Evolutionary conservation across 306 rosid species (phyloP).

Genomic region (Quercus wislizeni): DNA sequence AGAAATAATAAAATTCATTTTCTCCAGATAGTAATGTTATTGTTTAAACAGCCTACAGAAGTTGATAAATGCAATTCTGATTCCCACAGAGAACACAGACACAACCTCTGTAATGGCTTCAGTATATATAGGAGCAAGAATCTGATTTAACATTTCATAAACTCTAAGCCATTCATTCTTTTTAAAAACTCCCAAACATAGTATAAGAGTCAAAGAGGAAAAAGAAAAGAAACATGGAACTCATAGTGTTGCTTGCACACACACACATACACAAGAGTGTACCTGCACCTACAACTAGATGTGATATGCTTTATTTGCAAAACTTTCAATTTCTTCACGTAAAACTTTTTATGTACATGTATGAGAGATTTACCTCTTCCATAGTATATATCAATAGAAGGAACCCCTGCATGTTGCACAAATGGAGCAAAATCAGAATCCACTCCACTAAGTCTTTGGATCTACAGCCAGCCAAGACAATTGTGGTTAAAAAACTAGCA

Average conservation of each 20-base stretch:
- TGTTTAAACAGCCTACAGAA: background rate
- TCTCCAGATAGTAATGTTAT: background rate
- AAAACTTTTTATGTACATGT: background rate
- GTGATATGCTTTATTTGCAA: background rate
- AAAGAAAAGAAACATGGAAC: background rate
- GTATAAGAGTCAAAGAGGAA: background rate
- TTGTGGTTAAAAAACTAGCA: conserved; percentile 19
- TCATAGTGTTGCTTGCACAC: background rate
- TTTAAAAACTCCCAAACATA: background rate
- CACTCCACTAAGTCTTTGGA: conserved; percentile 68
- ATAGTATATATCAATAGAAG: conserved; percentile 79
- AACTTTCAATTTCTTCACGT: background rate
- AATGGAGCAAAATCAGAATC: conserved; percentile 94
- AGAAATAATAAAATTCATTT: background rate
- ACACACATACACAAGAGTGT: background rate
- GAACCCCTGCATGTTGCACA: conserved; percentile 90
- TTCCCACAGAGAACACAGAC: background rate
- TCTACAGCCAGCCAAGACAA: conserved; percentile 50
- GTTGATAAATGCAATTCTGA: background rate
- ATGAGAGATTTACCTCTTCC: conserved; percentile 63
- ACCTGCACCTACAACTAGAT: background rate
- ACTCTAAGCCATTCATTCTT: background rate
- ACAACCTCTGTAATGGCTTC: background rate
- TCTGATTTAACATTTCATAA: background rate
- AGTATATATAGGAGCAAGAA: background rate